Base-by-base conservation (phyloP, 257 asterid species). In the Handroanthus guayacan region DNA sequence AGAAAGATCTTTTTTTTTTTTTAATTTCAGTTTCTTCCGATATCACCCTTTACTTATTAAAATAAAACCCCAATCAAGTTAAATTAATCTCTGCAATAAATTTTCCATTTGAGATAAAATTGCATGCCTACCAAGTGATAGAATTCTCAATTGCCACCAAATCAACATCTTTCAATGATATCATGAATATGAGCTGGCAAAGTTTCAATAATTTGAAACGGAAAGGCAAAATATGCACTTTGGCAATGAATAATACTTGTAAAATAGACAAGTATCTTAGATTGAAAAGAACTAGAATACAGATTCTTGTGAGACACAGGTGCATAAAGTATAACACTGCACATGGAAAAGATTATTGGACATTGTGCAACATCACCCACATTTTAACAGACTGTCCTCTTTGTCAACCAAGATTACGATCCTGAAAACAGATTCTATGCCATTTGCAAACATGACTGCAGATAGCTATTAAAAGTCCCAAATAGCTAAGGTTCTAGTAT, bases 301-400 rank as follows among this genome's bases (percentile, higher is more conserved):
- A 38, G 13, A 18, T 44, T 44, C 51, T 50, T 13, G 36, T 5
- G 2, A 12, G 66, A 71, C 63, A 37, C 9, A 18, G 6, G 45
- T 51, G 51, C 51, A 36, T 6, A 34, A 69, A 7, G 6, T 69
- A 54, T 36, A 38, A 38, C 74, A 67, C 13, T 17, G 60, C 54
- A 47, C 71, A 71, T 57, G 38, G 75, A 25, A 69, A 48, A 31
- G 20, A 50, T 61, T 54, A 68, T 5, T 48, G 60, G 12, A 69
- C 44, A 25, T 9, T 51, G 38, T 68, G 66, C 43, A 31, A 39
- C 74, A 64, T 10, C 38, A 36, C 38, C 31, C 34, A 12, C 43
- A 73, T 45, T 43, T 39, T 44, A 36, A 64, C 69, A 18, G 5
- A 14, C 4, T 51, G 4, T 17, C 48, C 64, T 18, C 44, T 61